These are phyloP conservation scores for Solanum paucissectum DNA, from an alignment of 257 asterid genomes.

Conservation along the genomic window DNA sequence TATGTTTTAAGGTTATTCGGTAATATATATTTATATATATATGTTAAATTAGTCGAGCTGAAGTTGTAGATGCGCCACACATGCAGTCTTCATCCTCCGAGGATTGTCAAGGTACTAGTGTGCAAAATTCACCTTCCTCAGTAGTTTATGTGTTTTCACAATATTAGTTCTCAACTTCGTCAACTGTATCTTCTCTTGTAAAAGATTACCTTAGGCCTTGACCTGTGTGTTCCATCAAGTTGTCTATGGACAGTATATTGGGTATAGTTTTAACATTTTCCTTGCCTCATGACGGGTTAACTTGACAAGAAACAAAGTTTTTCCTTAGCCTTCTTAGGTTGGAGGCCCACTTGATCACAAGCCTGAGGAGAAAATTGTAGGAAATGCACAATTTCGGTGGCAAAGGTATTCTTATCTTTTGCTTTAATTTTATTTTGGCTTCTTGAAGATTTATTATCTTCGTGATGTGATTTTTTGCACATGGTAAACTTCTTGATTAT, in stretches of 20 bases:
- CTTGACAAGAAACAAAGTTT: background rate
- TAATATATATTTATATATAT: background rate
- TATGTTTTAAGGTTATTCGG: background rate
- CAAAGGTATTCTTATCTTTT: conserved; percentile 44
- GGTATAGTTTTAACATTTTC: background rate
- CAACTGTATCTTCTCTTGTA: background rate
- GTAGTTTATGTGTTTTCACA: background rate
- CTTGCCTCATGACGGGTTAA: background rate
- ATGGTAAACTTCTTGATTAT: background rate
- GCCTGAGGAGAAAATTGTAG: conserved; percentile 56
- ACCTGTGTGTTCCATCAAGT: background rate
- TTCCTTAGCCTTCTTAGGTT: conserved; percentile 73
- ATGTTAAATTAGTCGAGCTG: background rate
- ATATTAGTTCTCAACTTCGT: background rate
- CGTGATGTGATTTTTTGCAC: background rate
- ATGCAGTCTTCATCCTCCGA: background rate
- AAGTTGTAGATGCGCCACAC: background rate
- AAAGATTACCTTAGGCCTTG: background rate
- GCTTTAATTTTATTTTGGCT: background rate
- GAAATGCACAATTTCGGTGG: conserved; percentile 91
- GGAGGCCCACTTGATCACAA: conserved; percentile 62
- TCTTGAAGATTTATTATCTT: background rate
- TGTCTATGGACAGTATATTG: background rate
- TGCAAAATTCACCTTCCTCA: background rate
- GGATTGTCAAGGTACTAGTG: background rate